These are phyloP conservation scores for Heracleum sosnowskyi DNA, from an alignment of 129 eudicot genomes.

Conservation along the genomic window DNA sequence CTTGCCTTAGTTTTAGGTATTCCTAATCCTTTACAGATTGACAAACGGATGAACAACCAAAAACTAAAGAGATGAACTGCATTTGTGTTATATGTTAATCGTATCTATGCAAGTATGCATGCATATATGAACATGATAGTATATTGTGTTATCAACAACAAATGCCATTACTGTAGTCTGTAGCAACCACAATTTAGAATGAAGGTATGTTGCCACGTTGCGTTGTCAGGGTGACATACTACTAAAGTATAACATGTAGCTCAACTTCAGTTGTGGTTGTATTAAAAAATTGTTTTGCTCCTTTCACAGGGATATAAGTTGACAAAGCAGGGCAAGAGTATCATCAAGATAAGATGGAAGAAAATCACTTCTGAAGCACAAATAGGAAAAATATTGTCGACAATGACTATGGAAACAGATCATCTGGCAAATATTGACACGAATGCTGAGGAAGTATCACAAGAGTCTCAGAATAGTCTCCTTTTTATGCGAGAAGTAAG, in stretches of 20 bases:
- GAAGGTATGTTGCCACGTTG: neutral
- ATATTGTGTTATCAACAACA: neutral
- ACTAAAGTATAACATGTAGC: neutral
- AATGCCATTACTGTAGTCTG: neutral
- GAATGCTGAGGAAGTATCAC: conserved; percentile 18
- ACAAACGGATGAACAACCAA: neutral
- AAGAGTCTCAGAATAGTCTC: conserved; percentile 24
- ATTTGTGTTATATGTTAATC: neutral
- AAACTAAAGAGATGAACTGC: neutral
- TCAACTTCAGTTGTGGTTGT: neutral
- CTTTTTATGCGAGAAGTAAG: conserved; percentile 66
- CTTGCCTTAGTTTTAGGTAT: neutral
- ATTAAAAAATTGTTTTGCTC: neutral
- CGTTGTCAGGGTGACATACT: neutral
- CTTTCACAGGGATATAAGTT: conserved; percentile 64
- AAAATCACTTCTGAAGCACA: conserved; percentile 45
- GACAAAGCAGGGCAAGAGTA: conserved; percentile 74
- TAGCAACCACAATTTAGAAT: neutral
- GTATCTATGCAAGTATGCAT: neutral
- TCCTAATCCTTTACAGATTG: neutral
- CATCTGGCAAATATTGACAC: conserved; percentile 19
- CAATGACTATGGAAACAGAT: conserved; percentile 64
- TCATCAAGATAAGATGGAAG: conserved; percentile 59
- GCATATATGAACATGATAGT: neutral
- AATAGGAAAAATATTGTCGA: conserved; percentile 58